phyloP scores from a whole-genome alignment of 208 protist species.

The Leishmania gerbilli region DNA sequence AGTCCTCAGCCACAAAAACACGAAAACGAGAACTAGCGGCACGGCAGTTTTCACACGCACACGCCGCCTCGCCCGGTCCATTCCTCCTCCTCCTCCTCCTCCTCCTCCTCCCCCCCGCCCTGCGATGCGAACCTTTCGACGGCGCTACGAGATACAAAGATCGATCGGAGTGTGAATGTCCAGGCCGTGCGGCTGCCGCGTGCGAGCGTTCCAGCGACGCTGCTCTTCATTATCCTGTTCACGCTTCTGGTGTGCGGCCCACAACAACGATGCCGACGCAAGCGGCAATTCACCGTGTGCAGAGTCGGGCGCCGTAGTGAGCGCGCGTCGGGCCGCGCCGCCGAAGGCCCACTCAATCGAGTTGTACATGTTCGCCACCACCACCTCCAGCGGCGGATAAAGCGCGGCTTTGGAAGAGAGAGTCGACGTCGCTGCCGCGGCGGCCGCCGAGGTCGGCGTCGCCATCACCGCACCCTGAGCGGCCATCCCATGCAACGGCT shows the following conservation, averaged over 20 bases:
- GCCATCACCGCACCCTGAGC: background rate
- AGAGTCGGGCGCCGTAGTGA: background rate
- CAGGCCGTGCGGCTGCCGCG: slow-evolving; percentile 14
- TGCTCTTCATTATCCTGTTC: slow-evolving; percentile 18
- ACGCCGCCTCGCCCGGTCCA: background rate
- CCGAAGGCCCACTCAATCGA: slow-evolving; percentile 30
- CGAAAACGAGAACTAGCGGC: background rate
- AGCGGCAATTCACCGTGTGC: background rate
- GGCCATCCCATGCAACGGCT: background rate
- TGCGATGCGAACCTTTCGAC: background rate
- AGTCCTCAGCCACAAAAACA: background rate
- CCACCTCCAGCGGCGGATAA: slow-evolving; percentile 18
- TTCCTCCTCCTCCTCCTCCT: background rate
- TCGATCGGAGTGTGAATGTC: slow-evolving; percentile 19
- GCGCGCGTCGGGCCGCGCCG: slow-evolving; percentile 19
- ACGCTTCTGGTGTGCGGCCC: slow-evolving; percentile 14
- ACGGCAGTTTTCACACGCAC: background rate
- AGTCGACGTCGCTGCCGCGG: background rate
- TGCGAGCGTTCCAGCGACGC: slow-evolving; percentile 18
- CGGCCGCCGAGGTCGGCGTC: background rate
- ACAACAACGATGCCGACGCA: slow-evolving; percentile 5
- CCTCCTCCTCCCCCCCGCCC: background rate
- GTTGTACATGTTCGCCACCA: slow-evolving; percentile 30
- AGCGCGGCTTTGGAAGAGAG: background rate
- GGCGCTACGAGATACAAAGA: background rate